These are phyloP conservation scores for Thoreauomyces humboldtii DNA, from an alignment of 192 early-diverging fungal genomes.

Conservation along the genomic window DNA sequence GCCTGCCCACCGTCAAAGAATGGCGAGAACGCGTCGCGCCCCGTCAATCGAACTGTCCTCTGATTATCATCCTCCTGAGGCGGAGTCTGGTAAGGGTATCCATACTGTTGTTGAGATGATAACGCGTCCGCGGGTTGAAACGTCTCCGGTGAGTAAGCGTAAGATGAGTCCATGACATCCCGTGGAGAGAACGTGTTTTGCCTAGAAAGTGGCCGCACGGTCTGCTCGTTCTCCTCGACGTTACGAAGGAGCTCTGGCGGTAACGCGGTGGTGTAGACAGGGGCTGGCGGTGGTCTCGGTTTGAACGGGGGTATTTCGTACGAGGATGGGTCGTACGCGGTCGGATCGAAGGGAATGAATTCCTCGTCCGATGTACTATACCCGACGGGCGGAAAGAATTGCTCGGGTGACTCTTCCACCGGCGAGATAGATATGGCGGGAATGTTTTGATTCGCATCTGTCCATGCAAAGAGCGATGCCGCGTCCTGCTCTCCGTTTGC, in stretches of 20 bases:
- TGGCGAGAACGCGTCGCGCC: too few species aligned
- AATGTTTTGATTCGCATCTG: slow-evolving; percentile 5
- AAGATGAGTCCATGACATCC: background rate
- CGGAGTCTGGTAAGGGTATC: too few species aligned
- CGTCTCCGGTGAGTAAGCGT: too few species aligned
- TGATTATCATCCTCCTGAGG: too few species aligned
- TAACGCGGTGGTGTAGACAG: background rate
- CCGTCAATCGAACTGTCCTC: too few species aligned
- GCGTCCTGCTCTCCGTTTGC: background rate
- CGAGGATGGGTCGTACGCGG: background rate
- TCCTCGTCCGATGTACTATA: too few species aligned
- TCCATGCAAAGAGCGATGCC: background rate
- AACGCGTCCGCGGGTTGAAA: too few species aligned
- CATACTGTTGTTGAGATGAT: too few species aligned
- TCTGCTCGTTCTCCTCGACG: background rate
- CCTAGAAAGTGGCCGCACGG: background rate
- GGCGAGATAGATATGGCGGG: slow-evolving; percentile 4
- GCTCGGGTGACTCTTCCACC: background rate
- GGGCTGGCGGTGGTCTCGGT: background rate
- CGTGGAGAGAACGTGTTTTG: background rate
- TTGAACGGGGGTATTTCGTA: background rate
- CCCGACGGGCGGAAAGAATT: background rate
- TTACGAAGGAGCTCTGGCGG: background rate
- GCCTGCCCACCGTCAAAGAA: too few species aligned
- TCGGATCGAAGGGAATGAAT: background rate